Evolutionary conservation across 2,329 filamentous ascomycete species (phyloP), one percentile per base, ranked within the genome.

Genomic region (Microsporum audouinii): DNA sequence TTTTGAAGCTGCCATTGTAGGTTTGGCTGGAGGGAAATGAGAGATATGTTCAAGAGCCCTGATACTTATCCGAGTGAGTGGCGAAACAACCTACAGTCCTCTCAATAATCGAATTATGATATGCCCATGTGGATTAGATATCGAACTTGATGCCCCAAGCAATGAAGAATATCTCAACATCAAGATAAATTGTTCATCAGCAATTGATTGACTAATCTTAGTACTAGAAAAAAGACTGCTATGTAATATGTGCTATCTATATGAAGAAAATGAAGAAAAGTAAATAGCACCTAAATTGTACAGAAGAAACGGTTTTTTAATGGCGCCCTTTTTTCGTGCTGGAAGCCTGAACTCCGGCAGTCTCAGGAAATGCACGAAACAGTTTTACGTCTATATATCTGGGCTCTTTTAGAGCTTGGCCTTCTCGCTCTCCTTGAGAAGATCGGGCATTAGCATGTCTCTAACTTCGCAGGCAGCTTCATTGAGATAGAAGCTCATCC

Each of bases 401-500:
- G 55, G 39, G 12, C 7, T 47, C 29, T 12, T 63, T 69, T 89
- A 96, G 73, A 96, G 77, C 82, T 96, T 96, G 31, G 92, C 84
- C 82, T 95, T 95, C 66, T 88, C 83, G 17, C 83, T 73, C 75
- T 92, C 86, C 38, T 72, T 70, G 38, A 69, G 66, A 51, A 96
- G 75, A 55, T 88, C 90, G 27, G 89, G 88, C 70, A 89, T 77
- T 73, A 99, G 83, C 60, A 99, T 76, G 67, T 96, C 91, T 66
- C 91, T 83, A 73, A 99, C 85, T 66, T 99, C 94, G 64, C 85
- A 83, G 0, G 92, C 94, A 0, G 94, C 92, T 77, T 99, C 94
- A 71, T 91, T 95, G 66, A 99, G 80, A 77, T 90, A 99, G 81
- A 92, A 89, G 76, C 89, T 94, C 92, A 99, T 96, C 67, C 88